A percentile compares a stretch with the other conserved stretches of the same genome.
These are phyloP conservation scores for Solanum medicagineum DNA, from an alignment of 257 asterid genomes.

Conservation along the genomic window DNA sequence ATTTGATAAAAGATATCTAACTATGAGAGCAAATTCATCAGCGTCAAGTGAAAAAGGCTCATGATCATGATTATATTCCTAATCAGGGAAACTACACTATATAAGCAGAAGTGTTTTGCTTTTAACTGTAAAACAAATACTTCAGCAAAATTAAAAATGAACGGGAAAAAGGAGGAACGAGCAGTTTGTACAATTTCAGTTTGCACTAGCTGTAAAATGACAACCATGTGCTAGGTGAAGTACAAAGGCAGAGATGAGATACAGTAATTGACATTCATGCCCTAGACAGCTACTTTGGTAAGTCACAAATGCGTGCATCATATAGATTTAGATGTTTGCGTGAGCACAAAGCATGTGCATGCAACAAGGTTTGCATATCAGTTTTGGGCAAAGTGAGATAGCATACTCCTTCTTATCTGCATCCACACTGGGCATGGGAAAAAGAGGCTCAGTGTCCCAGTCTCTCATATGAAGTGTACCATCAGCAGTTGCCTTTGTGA, in stretches of 20 bases:
- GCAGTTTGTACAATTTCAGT: background rate
- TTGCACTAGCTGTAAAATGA: background rate
- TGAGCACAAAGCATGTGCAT: background rate
- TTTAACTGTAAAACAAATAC: background rate
- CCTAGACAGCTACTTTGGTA: background rate
- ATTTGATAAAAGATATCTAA: background rate
- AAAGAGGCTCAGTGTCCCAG: conserved; percentile 95
- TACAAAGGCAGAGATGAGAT: background rate
- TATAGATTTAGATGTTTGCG: background rate
- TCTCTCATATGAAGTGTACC: conserved; percentile 65
- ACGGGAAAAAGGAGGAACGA: background rate
- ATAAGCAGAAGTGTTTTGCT: background rate
- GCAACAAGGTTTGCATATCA: background rate
- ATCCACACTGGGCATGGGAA: conserved; percentile 48
- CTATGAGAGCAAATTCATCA: background rate
- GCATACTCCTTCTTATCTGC: conserved; percentile 51
- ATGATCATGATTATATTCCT: background rate
- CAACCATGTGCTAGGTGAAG: background rate
- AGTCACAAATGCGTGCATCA: background rate
- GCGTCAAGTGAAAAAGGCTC: background rate
- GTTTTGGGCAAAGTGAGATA: background rate
- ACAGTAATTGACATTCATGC: background rate
- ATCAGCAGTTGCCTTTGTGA: conserved; percentile 77
- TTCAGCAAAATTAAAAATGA: background rate
- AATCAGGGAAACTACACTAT: background rate